Conservation (phyloP, 352 stramenopile species). For the Saprolegnia diclina region DNA sequence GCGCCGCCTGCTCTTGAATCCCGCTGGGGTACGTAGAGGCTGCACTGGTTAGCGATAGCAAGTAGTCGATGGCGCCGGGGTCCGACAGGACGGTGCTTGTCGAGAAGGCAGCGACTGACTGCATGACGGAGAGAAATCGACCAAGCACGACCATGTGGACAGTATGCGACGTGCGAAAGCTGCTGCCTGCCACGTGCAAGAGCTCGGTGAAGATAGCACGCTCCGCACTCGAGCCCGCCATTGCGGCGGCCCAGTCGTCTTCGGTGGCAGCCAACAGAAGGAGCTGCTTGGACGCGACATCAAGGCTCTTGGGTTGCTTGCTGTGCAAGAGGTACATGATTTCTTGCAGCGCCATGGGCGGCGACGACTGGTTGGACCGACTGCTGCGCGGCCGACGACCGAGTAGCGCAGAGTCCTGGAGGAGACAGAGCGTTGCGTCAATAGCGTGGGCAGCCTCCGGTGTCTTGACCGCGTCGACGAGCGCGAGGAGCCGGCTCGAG, state of each 20-base stretch:
- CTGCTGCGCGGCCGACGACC: not conserved
- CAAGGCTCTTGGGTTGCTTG: conserved; percentile 15
- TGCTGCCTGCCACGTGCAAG: conserved; percentile 3
- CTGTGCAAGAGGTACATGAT: conserved; percentile 15
- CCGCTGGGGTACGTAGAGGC: too few species aligned
- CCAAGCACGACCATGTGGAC: not conserved
- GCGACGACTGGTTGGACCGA: not conserved
- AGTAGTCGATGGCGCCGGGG: conserved; percentile 3
- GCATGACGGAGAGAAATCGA: conserved; percentile 3
- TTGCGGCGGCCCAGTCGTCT: not conserved
- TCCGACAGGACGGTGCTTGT: not conserved
- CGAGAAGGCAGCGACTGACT: not conserved
- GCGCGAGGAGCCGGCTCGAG: not conserved
- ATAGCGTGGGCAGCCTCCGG: not conserved
- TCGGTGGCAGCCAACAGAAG: not conserved
- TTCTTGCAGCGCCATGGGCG: conserved; percentile 15
- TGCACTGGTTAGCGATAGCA: not conserved
- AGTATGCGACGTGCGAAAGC: not conserved
- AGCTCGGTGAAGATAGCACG: conserved; percentile 12
- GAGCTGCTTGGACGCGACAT: conserved; percentile 13
- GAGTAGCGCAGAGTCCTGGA: not conserved
- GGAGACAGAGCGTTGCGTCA: not conserved
- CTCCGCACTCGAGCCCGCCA: not conserved
- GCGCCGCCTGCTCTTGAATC: too few species aligned
- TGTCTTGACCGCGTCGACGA: not conserved